Base-by-base conservation (phyloP, 805 yeast species). In the Ogataea methylovora region DNA sequence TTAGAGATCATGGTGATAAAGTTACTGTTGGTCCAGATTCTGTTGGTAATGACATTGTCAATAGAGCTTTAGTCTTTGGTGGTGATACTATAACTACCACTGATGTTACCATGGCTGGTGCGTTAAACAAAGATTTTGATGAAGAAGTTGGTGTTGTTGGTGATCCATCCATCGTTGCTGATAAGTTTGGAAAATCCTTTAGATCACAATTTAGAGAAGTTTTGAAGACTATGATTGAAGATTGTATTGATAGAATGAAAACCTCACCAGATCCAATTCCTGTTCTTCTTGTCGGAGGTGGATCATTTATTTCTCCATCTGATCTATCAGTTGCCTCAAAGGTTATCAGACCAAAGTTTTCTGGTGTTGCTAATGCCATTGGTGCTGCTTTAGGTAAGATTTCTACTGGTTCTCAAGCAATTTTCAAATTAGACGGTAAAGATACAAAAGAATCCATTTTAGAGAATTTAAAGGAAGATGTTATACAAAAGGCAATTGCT, bases 221-320 rank as follows among this genome's bases (percentile, higher is more conserved):
- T 12, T 39, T 51, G 17, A 54, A 52, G 37, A 21, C 12, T 10
- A 59, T 52, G 45, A 41, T 66, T 3, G 69, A 63, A 36, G 37
- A 23, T 8, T 54, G 61, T 6, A 56, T 67, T 32, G 73, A 67
- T 43, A 40, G 57, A 26, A 63, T 66, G 60, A 63, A 60, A 43
- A 64, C 69, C 3, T 53, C 56, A 13, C 63, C 67, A 3, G 69
- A 62, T 3, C 65, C 63, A 4, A 37, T 65, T 9, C 65, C 69
- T 0, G 65, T 66, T 2, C 32, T 67, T 9, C 44, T 64, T 8
- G 71, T 67, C 22, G 73, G 72, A 22, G 72, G 73, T 22, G 71
- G 71, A 10, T 64, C 72, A 5, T 56, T 67, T 37, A 61, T 67
- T 30, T 54, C 58, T 7, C 61, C 65, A 7, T 32, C 40, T n/a